phyloP scores from a whole-genome alignment of 306 rosid species.

The Vigna hirtella region DNA sequence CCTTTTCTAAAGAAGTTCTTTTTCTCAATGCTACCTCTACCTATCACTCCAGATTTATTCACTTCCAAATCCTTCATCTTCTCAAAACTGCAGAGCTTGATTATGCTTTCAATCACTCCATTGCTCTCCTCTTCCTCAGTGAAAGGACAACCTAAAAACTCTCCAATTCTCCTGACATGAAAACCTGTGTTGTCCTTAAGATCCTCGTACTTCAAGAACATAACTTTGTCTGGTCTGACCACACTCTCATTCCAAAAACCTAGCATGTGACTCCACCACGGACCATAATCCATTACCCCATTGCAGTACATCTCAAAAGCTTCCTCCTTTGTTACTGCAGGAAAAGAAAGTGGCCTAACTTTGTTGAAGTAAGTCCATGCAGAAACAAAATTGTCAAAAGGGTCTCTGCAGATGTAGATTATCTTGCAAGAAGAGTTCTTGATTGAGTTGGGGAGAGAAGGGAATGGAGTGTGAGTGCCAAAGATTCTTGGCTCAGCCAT shows the following conservation, averaged over 20 bases:
- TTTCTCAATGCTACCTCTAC: background rate
- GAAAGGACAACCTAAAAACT: background rate
- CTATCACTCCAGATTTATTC: background rate
- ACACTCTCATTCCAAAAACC: background rate
- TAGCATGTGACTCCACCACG: background rate
- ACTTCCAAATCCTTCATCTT: background rate
- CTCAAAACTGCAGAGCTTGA: background rate
- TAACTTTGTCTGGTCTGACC: background rate
- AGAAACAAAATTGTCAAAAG: background rate
- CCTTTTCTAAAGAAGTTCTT: background rate
- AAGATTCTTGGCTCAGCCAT: too few relatives aligned
- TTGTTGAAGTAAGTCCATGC: background rate
- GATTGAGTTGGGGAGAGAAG: background rate
- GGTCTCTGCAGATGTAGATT: background rate
- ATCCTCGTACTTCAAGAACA: background rate
- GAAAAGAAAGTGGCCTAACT: background rate
- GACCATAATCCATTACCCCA: background rate
- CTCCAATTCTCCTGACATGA: background rate
- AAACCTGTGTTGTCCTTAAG: background rate
- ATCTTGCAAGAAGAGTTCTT: background rate
- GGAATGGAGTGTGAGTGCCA: background rate
- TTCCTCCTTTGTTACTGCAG: background rate
- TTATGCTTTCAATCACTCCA: background rate
- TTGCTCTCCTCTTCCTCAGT: background rate
- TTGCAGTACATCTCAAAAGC: conserved; percentile 8